Base-by-base conservation (phyloP, 192 early-diverging fungal species). In the Phycomyces blakesleeanus region DNA sequence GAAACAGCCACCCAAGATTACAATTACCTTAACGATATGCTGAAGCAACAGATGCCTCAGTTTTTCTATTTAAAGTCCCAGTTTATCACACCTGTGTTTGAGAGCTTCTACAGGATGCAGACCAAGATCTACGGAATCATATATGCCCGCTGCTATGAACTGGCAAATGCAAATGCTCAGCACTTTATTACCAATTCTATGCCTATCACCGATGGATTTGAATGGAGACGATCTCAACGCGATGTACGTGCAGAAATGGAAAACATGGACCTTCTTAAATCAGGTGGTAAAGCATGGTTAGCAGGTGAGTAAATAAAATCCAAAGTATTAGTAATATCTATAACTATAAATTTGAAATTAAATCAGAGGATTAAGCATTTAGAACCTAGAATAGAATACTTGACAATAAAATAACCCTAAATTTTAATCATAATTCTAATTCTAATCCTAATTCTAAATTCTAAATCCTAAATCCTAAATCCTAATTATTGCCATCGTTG, bases 81-180 rank as follows among this genome's bases (percentile, higher is more conserved):
- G 41, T 90, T 97, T 60, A 89, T 96, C 41, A 89, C 96, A 50
- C 93, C 94, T 4, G 87, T 93, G 61, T 91, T 97, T 73, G 69
- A 89, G 55, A 82, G 85, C 37, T 86, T 96, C 56, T 98, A 90
- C 75, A 82, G 82, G 71, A 81, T 93, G 62, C 92, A 98, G 72
- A 71, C 85, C 51, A 83, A 82, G 26, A 89, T 96, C 57, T 91
- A 91, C 76, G 73, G 76, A 25, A 79, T 84, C 51, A 68, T 97
- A 60, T 75, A 81, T 38, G 78, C 75, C 8, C 77, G 81, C 38
- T 76, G 85, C 0, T 79, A 88, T 1, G 80, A 79, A 8, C 73
- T 87, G 16, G 54, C 76, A 6, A 73, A 58, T 57, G 60, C 66
- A 2, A 73, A 73, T 18, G 20, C 37, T 15, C 54, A 63, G 3